Base-by-base conservation (phyloP, 805 yeast genomes). In the Suhomyces faveliae region DNA sequence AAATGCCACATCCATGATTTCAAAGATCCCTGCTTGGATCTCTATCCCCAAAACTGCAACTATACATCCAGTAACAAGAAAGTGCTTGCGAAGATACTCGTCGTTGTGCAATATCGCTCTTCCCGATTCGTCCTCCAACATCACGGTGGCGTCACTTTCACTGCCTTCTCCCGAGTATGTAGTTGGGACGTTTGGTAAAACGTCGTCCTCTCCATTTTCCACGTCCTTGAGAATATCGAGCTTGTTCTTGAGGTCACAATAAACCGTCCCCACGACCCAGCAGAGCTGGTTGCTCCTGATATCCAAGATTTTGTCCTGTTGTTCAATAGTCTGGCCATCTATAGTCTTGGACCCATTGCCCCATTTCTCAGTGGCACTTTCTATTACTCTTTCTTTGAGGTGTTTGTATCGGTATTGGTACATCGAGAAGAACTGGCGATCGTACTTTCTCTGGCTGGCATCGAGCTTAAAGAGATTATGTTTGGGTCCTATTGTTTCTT, bases 111-210 rank as follows among this genome's bases (percentile, higher is more conserved):
- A 67, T 25, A 81, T 63, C 5, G 96, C 84, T 43, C 99, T 74
- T 3, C 99, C 99, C 47, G 90, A 83, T 59, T 90, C 97, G 66
- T 94, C 99, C 64, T 94, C 98, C 29, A 94, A 63, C 84, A 84
- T 81, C 22, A 87, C 60, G 53, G 76, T 79, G 59, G 84, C 88
- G 12, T 79, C 63, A 35, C 56, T 62, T 0, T 81, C 78, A 54
- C 81, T 85, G 7, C 76, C 68, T 51, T 85, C 85, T 61, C 74
- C 60, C 46, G 63, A 48, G 41, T 60, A 57, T 54, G 60, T 52
- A 46, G 67, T 2, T 72, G 78, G 27, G 66, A 64, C 43, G 55
- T 58, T 50, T 2, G 79, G 80, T 43, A 78, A 65, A 10, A 74
- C 74, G 29, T 80, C 84, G 55, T 80, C 83, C 43, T 66, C 62